phyloP scores from a whole-genome alignment of 2,329 filamentous ascomycete species.

The Talaromyces sp. region DNA sequence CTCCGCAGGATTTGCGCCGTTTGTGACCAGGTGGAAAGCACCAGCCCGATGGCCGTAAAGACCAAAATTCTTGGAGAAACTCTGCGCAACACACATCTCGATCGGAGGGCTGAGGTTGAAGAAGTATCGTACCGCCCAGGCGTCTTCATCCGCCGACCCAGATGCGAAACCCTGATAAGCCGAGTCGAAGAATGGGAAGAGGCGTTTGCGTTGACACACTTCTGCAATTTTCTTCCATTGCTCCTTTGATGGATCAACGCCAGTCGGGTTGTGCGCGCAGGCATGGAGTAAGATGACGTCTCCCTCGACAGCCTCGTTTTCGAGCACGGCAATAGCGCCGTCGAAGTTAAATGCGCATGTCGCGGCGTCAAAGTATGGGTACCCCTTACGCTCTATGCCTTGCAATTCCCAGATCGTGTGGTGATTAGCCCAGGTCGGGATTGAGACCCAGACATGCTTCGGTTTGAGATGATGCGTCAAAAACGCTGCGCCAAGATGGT shows the following conservation, averaged over 20 bases:
- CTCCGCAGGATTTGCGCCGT: slow-evolving; percentile 28
- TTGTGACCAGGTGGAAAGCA: slow-evolving; percentile 68
- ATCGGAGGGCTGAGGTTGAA: slow-evolving; percentile 74
- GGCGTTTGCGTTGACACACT: slow-evolving; percentile 72
- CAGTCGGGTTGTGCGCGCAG: slow-evolving; percentile 96
- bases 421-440: slow-evolving; percentile 97
- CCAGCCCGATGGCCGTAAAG: slow-evolving; percentile 94
- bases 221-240: slow-evolving; percentile 88
- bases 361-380: slow-evolving; percentile 83
- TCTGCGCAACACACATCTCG: slow-evolving; percentile 57
- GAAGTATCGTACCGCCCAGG: slow-evolving; percentile 86
- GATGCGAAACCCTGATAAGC: slow-evolving; percentile 98
- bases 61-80: slow-evolving; percentile 66
- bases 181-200: slow-evolving; percentile 97
- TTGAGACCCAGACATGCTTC: slow-evolving; percentile 78
- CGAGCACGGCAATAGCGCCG: slow-evolving; percentile 75
- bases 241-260: slow-evolving; percentile 84
- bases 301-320: slow-evolving; percentile 75
- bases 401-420: slow-evolving; percentile 78
- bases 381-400: slow-evolving; percentile 75
- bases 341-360: slow-evolving; percentile 44
- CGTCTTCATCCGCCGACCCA: slow-evolving; percentile 78
- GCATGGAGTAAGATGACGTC: slow-evolving; percentile 88
- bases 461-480: slow-evolving; percentile 78
- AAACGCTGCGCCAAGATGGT: slow-evolving; percentile 89